Evolutionary conservation across 441 rosid genomes (phyloP), one percentile per base, ranked within the genome.

Genomic region (Adansonia rubrostipa): DNA sequence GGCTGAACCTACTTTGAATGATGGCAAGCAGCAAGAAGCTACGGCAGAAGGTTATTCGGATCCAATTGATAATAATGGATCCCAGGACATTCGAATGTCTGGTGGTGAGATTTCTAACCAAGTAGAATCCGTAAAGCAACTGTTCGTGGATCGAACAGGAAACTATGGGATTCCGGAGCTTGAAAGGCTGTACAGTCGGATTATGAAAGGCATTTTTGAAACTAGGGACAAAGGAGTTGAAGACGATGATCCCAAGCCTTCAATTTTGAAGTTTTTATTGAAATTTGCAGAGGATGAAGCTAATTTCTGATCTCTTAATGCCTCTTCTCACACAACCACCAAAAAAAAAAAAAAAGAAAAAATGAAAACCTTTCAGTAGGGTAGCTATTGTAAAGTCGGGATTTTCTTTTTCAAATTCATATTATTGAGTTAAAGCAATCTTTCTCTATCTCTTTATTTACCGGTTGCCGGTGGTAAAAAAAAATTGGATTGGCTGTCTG

Each of bases 251-350:
- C 90, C 89, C 74, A 92, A 81, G 86, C 80, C 82, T 80, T 88
- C 97, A 83, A 84, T 93, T 92, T 91, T 97, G 98, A 89, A 88
- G 88, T 91, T 91, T 87, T 90, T 97, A 80, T 81, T 85, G 82
- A 89, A 86, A 77, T 91, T 91, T 88, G 93, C 89, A 0, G 91
- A 90, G 91, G 89, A 84, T 71, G 75, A 82, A 62, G 88, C 93
- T 44, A 94, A 92, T 88, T 92, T 96, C 92, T 91, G 84, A 86
- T 65, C 83, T 77, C 66, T 9, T 19, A 76, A 71, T 56, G 73
- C 74, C 20, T 82, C 77, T 77, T 70, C 47, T 24, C 51, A 47
- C 33, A 22, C 20, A 3, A 8, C 3, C 58, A 61, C n/a, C 22
- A 63, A 36, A 48, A 19, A 14, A 50, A 51, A 51, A 14, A n/a